Evolutionary conservation across 345 rosid genomes (phyloP), one percentile per base, ranked within the genome.

Genomic region (Moringa oleifera): DNA sequence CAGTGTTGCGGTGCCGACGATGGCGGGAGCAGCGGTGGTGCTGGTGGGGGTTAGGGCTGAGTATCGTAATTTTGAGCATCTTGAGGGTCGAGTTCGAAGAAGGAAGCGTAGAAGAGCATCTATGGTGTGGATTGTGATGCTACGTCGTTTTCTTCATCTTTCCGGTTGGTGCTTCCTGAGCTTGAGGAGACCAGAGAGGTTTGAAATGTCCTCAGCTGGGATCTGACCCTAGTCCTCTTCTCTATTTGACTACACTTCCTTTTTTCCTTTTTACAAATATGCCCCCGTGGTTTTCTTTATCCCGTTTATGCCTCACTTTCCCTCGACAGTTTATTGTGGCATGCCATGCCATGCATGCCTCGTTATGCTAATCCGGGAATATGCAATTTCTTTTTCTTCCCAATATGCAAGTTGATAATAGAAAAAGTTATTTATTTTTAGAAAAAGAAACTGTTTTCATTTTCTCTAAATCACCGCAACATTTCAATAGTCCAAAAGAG

Each of bases 11-110:
- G 47, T 55, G 71, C n/a, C n/a, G n/a, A n/a, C n/a, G n/a, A n/a
- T n/a, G n/a, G n/a, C n/a, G n/a, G n/a, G n/a, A n/a, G n/a, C n/a
- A n/a, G 23, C 16, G 60, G 31, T 37, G 58, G 51, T 33, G 53
- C 53, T 25, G 25, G 69, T 54, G 63, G 72, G 49, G 63, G 81
- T 63, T 69, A 63, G 83, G 78, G 79, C 75, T 76, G 70, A 78
- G 16, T 31, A 59, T 33, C 49, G 74, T 53, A 61, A 73, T 67
- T 72, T 64, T 63, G 63, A 37, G 55, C 73, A 75, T 71, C 47
- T 22, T 7, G 3, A 7, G 68, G 68, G 37, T 21, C 52, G 47
- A 68, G 21, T 59, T 33, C 12, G 55, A 18, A 45, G 55, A 12
- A 50, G 13, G 52, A 20, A 47, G 25, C 6, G 53, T 9, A 23